A percentile compares a stretch with the other conserved stretches of the same genome.
phyloP scores from a whole-genome alignment of 306 rosid species.

The Betula pendula region DNA sequence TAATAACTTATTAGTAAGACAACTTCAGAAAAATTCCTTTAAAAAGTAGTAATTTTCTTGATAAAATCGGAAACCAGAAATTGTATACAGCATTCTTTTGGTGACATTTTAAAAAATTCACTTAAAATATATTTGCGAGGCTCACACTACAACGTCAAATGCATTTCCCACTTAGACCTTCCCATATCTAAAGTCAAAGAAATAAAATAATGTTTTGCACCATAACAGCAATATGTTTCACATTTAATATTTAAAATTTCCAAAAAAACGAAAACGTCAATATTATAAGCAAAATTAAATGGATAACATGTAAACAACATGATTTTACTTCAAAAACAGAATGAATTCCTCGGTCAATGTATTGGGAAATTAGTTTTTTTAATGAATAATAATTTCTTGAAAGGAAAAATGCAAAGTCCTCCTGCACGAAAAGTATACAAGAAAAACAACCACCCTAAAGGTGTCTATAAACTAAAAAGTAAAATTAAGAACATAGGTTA shows the following conservation, averaged over 20 bases:
- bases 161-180: not conserved
- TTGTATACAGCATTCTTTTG: not conserved
- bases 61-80: not conserved
- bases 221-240: not conserved
- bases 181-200: not conserved
- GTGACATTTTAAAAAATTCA: not conserved
- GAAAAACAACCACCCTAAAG: too few species aligned
- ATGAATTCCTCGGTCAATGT: not conserved
- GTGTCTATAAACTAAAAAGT: too few species aligned
- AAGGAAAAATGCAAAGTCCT: too few species aligned
- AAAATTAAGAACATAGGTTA: too few species aligned
- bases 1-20: not conserved
- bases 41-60: not conserved
- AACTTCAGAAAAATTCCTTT: not conserved
- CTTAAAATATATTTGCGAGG: not conserved
- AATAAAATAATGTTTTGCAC: not conserved
- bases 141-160: not conserved
- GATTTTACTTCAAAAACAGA: not conserved
- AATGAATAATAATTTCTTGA: too few species aligned
- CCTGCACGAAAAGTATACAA: too few species aligned
- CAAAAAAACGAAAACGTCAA: too few species aligned
- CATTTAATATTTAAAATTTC: not conserved
- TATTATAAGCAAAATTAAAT: not conserved
- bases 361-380: not conserved
- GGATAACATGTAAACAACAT: not conserved